Percentiles rank a stretch among this genome's conserved stretches.
Evolutionary conservation across 2,329 filamentous ascomycete species (phyloP).

Genomic region (Cercospora zeae-maydis): DNA sequence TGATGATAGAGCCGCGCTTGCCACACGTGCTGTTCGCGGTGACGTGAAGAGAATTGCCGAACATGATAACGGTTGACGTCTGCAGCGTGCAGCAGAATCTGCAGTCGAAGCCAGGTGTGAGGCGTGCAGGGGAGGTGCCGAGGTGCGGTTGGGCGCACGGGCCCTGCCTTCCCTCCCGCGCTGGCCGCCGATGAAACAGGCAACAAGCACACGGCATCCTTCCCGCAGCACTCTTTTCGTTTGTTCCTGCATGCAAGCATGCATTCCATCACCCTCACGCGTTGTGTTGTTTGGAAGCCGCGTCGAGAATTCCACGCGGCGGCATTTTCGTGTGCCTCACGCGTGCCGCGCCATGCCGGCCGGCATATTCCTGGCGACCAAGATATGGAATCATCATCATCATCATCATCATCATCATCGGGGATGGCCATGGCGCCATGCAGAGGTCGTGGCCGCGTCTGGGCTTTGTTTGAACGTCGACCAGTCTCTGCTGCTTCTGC

Average conservation of each 20-base stretch:
- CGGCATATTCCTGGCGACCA: neutral
- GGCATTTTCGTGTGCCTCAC: neutral
- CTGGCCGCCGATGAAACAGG: neutral
- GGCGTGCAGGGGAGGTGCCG: neutral
- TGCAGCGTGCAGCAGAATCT: neutral
- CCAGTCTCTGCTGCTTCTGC: neutral
- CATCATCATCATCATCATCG: too few relatives aligned
- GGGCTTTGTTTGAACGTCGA: slow-evolving; percentile 2
- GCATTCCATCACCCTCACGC: slow-evolving; percentile 12
- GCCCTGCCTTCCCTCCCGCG: neutral
- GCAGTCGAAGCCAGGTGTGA: neutral
- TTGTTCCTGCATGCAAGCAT: slow-evolving; percentile 10
- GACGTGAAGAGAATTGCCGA: neutral
- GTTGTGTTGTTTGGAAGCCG: neutral
- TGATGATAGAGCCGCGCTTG: neutral
- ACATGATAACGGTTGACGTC: neutral
- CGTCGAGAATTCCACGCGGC: neutral
- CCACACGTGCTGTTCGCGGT: neutral
- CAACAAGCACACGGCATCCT: neutral
- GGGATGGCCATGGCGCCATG: neutral
- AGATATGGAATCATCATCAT: too few relatives aligned
- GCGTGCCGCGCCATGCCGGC: neutral
- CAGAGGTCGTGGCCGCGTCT: neutral
- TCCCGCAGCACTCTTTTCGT: neutral
- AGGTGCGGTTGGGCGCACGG: neutral